Base-by-base conservation (phyloP, 176 grass and related monocot genomes). In the Melocanna baccifera region DNA sequence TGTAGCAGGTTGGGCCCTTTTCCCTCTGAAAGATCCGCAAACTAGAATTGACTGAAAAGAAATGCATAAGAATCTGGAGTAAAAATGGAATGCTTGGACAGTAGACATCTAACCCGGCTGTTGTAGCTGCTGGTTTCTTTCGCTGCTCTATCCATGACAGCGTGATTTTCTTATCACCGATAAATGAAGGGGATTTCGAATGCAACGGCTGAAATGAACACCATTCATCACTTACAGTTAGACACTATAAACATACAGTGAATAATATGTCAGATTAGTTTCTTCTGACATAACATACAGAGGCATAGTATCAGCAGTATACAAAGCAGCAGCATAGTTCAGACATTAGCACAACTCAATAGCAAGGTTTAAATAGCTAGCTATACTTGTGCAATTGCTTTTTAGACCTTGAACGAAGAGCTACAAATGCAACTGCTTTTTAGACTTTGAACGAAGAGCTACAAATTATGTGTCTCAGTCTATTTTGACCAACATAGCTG, bases 91-190 rank as follows among this genome's bases (percentile, higher is more conserved):
- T 32, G 68, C 56, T 76, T 76, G 28, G 34, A 67, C 34, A n/a
- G 8, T 11, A 41, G 67, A 41, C n/a, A 73, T 86, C 87, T 70
- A 74, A 90, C 85, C 91, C 78, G 69, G 90, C 77, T 82, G 85
- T 84, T 62, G 86, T 82, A 88, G 84, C 84, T 91, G 76, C 77
- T 39, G 84, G 81, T 67, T 85, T 91, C 71, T 99, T 99, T 71
- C 78, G 80, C 62, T 87, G 91, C 53, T 99, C 93, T 81, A 87
- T 83, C 97, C 97, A 99, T 36, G 97, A 99, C 37, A 99, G 77
- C 42, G 79, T 92, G 22, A 96, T 91, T 91, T 89, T 99, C 42
- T 89, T 88, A 71, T 99, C 97, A 57, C 97, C 88, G 8, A 96
- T 92, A 80, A 99, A 99, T 62, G 82, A 88, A 79, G 97, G 97